phyloP scores from a whole-genome alignment of 306 rosid genomes.

The Vigna hirtella region DNA sequence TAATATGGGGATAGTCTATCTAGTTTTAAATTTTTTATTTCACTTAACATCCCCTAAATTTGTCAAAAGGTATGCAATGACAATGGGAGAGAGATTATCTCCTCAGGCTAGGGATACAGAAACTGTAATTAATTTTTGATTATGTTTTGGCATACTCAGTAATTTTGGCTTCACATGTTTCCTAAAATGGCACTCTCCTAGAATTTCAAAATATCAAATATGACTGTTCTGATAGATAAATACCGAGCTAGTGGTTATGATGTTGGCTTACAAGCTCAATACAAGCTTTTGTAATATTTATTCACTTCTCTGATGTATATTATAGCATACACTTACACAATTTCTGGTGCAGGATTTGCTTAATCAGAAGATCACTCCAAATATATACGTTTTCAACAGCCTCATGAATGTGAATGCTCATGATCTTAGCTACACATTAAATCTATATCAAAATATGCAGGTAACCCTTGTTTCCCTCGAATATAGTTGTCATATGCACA shows the following conservation, averaged over 20 bases:
- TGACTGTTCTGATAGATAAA: constrained; percentile 34
- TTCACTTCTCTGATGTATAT: constrained; percentile 35
- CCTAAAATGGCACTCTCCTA: constrained; percentile 12
- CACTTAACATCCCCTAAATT: no score
- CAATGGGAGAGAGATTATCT: no score
- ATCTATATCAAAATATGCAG: constrained; percentile 72
- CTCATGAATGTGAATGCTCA: constrained; percentile 91
- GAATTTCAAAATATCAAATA: constrained; percentile 35
- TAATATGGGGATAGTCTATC: no score
- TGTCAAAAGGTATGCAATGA: no score
- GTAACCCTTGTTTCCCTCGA: constrained; percentile 50
- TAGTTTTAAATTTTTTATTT: no score
- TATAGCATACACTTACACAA: constrained; percentile 37
- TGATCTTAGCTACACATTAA: constrained; percentile 78
- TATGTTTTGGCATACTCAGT: not conserved
- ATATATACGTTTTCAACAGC: constrained; percentile 90
- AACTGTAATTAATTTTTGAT: not conserved
- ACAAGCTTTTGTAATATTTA: constrained; percentile 3
- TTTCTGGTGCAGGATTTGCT: constrained; percentile 76
- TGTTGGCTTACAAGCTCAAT: constrained; percentile 8
- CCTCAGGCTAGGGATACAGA: no score
- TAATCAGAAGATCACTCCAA: constrained; percentile 80
- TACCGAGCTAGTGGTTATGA: not conserved
- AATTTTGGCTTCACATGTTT: constrained; percentile 17
- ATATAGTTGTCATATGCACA: not conserved